Percentiles rank a stretch among this genome's conserved stretches.
Evolutionary conservation across 2,329 filamentous ascomycete species (phyloP).

Genomic region (Hypoxylon sp.): DNA sequence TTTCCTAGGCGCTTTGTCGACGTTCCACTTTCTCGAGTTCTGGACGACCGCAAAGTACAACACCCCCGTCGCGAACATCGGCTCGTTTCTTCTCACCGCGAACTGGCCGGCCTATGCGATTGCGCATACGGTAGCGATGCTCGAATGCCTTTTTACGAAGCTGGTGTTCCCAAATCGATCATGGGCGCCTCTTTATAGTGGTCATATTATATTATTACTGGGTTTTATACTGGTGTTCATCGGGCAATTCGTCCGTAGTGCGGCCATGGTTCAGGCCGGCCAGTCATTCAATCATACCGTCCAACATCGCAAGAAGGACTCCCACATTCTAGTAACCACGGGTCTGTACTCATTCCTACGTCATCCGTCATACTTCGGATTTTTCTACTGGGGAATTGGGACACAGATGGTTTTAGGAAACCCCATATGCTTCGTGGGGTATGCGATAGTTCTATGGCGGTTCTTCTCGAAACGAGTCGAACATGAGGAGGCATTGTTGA

Average conservation of each 20-base stretch:
- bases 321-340: slow-evolving; percentile 81
- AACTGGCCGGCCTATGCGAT: slow-evolving; percentile 88
- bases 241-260: slow-evolving; percentile 79
- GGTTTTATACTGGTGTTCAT: slow-evolving; percentile 71
- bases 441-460: slow-evolving; percentile 78
- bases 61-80: slow-evolving; percentile 73
- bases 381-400: slow-evolving; percentile 98
- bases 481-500: slow-evolving; percentile 79
- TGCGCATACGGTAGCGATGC: slow-evolving; percentile 77
- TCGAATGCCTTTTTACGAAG: slow-evolving; percentile 74
- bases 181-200: slow-evolving; percentile 56
- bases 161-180: slow-evolving; percentile 61
- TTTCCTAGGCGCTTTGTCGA: slow-evolving; percentile 73
- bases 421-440: slow-evolving; percentile 76
- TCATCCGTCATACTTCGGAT: slow-evolving; percentile 96
- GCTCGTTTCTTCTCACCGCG: slow-evolving; percentile 81
- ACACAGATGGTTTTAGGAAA: slow-evolving; percentile 93
- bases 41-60: slow-evolving; percentile 89
- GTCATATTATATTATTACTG: slow-evolving; percentile 55
- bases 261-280: slow-evolving; percentile 89
- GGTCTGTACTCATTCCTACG: slow-evolving; percentile 81
- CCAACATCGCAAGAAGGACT: slow-evolving; percentile 71
- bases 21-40: slow-evolving; percentile 98
- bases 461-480: slow-evolving; percentile 82
- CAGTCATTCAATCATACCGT: slow-evolving; percentile 92